Base-by-base conservation (phyloP, 2,329 filamentous ascomycete genomes). In the Fusarium hostae region DNA sequence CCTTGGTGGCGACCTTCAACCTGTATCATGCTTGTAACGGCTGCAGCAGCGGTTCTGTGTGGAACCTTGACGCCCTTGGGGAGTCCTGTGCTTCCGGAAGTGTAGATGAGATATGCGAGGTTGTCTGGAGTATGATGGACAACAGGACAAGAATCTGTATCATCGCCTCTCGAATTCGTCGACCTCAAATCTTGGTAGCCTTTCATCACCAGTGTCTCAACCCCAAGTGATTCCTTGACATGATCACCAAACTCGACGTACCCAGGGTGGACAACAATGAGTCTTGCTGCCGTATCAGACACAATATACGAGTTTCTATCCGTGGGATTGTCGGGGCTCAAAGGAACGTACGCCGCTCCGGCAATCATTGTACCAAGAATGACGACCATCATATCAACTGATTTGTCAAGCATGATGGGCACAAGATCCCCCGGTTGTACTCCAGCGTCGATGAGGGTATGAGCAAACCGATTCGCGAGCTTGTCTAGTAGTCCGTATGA, bases 261-360 rank as follows among this genome's bases (percentile, higher is more conserved):
- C 18, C 28, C 4, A 10, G 58, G 43, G 6, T 57, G 58, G 26
- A 62, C 24, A 28, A 75, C 57, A 11, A 70, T 28, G 8, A 73
- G 45, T 24, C 52, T 70, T 3, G 73, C 70, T 0, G 34, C 34
- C 0, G 65, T 60, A 28, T 76, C 74, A 26, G 62, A 41, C 16
- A 72, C 66, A 11, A 76, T 73, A 47, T 70, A 73, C 0, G 52
- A 47, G 37, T 75, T 75, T 9, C 74, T 72, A 8, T 71, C 61
- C 0, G 16, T 28, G 4, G 70, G 72, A 16, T 75, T 76, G 1
- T 75, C 70, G 5, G 72, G 70, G 35, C 72, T 75, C 12, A 76
- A 45, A 22, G 74, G 72, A 3, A 75, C 58, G 10, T 74, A 75
- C 2, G 74, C 69, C 6, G 50, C 64, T 4, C 74, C 72, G 12